phyloP scores from a whole-genome alignment of 1,284 basidiomycete species.

The Leucoagaricus sp. region DNA sequence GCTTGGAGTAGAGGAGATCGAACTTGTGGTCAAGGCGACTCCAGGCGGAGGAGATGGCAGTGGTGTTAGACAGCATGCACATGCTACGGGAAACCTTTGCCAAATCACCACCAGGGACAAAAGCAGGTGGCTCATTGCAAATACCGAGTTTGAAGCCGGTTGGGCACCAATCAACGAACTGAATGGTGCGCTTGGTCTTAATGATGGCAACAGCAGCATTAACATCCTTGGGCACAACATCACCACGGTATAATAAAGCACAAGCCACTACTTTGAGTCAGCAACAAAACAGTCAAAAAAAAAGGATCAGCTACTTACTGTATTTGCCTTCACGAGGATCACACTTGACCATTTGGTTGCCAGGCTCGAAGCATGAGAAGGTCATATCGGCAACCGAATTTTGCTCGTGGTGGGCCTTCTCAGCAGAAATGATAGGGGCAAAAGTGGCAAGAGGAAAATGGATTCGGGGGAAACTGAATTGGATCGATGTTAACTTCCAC shows the following conservation, averaged over 20 bases:
- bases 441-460: constrained; percentile 98
- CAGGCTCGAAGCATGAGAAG: constrained; percentile 95
- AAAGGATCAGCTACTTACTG: constrained; percentile 54
- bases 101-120: constrained; percentile 92
- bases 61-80: constrained; percentile 97
- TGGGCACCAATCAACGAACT: constrained; percentile 98
- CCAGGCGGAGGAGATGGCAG: constrained; percentile 95
- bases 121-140: constrained; percentile 93
- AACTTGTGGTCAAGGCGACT: constrained; percentile 98
- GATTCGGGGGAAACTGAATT: constrained; percentile 86
- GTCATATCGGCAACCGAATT: constrained; percentile 99
- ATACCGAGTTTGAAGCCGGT: constrained; percentile 98
- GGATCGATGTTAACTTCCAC: constrained; percentile 16
- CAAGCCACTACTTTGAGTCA: constrained; percentile 67
- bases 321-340: constrained; percentile 97
- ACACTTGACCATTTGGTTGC: constrained; percentile 99
- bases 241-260: constrained; percentile 89
- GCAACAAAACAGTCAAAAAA: constrained; percentile 11
- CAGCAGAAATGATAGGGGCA: constrained; percentile 90
- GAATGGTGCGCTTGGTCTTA: constrained; percentile 97
- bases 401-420: constrained; percentile 92
- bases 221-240: constrained; percentile 97
- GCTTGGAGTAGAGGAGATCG: constrained; percentile 96
- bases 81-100: constrained; percentile 93
- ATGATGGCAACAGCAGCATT: constrained; percentile 92